phyloP scores from a whole-genome alignment of 768 basidiomycete genomes.

The Boletus reticulatus region DNA sequence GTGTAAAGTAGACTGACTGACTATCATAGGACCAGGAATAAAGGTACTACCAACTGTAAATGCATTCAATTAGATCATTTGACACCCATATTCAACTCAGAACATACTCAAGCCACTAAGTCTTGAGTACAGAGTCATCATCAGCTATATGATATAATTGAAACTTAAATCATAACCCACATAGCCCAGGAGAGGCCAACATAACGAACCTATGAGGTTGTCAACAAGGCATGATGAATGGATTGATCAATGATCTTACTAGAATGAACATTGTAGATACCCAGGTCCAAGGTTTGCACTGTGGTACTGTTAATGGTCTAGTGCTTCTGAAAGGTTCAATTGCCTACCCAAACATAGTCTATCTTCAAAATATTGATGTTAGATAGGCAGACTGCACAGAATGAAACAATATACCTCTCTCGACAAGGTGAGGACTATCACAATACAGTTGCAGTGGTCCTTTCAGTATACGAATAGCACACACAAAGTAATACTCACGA shows the following conservation, averaged over 20 bases:
- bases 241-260: neutral
- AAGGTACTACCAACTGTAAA: neutral
- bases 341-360: slow-evolving; percentile 13
- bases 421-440: slow-evolving; percentile 1
- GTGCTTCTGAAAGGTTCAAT: neutral
- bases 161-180: neutral
- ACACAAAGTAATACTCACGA: no score
- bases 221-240: neutral
- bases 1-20: neutral
- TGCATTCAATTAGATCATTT: neutral
- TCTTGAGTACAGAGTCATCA: neutral
- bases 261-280: slow-evolving; percentile 9
- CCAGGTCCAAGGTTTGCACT: slow-evolving; percentile 8
- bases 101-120: neutral
- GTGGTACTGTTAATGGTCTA: no score
- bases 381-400: no score
- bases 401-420: neutral
- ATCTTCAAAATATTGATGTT: neutral
- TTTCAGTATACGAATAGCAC: no score
- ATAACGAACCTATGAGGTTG: neutral
- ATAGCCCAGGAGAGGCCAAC: neutral
- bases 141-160: neutral
- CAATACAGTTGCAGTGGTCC: no score
- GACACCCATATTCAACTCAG: neutral
- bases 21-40: neutral